These are phyloP conservation scores for Fusarium chlamydosporum DNA, from an alignment of 2,329 filamentous ascomycete species.

Conservation along the genomic window DNA sequence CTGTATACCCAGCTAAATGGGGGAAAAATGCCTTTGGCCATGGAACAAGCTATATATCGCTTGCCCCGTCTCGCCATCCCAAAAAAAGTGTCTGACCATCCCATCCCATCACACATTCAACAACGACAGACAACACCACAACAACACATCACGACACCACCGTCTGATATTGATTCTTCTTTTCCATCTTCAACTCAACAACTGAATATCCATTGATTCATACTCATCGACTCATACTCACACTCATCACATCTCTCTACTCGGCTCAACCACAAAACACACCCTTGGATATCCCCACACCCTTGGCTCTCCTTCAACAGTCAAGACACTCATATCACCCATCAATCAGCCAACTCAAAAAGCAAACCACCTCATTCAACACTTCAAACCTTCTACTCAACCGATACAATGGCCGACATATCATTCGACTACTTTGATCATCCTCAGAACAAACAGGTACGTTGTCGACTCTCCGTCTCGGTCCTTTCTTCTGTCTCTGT, in stretches of 20 bases:
- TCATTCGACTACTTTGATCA: slow-evolving; percentile 52
- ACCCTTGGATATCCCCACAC: slow-evolving; percentile 31
- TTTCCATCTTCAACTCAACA: neutral
- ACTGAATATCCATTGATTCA: slow-evolving; percentile 13
- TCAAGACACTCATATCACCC: slow-evolving; percentile 15
- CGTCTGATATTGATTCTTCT: slow-evolving; percentile 13
- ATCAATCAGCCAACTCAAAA: slow-evolving; percentile 37
- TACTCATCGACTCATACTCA: slow-evolving; percentile 16
- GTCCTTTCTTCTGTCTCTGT: slow-evolving; percentile 26
- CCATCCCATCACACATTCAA: slow-evolving; percentile 39
- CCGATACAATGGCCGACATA: slow-evolving; percentile 48
- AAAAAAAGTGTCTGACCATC: slow-evolving; percentile 46
- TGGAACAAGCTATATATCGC: slow-evolving; percentile 50
- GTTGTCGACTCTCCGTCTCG: slow-evolving; percentile 24
- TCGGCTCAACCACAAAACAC: slow-evolving; percentile 9
- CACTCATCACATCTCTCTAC: slow-evolving; percentile 24
- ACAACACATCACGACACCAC: slow-evolving; percentile 46
- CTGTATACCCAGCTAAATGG: neutral
- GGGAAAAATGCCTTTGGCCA: slow-evolving; percentile 6
- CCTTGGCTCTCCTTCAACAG: slow-evolving; percentile 1
- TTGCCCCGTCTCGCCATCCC: slow-evolving; percentile 51
- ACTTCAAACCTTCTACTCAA: slow-evolving; percentile 24
- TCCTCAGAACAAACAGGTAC: slow-evolving; percentile 50
- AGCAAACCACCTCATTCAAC: neutral
- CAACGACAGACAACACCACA: slow-evolving; percentile 22